Percentiles rank a stretch among this genome's conserved stretches.
Evolutionary conservation across 177 flowering plant genomes (phyloP).

Genomic region (Vitis hybrid): DNA sequence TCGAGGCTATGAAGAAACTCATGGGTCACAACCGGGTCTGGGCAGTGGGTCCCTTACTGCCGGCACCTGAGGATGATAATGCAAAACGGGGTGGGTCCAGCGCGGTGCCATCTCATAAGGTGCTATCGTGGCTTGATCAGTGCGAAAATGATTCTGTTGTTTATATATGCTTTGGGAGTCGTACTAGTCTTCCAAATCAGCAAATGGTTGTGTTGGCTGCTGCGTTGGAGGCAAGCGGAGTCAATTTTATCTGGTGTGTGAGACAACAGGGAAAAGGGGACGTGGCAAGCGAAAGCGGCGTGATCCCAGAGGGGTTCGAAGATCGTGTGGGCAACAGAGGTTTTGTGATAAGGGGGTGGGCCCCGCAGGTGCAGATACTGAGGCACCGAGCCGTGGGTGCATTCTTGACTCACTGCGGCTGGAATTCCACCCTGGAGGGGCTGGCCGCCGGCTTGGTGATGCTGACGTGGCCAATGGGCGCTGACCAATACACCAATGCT

Average conservation of each 20-base stretch:
- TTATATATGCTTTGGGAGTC: conserved; percentile 75
- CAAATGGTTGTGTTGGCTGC: conserved; percentile 52
- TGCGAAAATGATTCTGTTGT: conserved; percentile 37
- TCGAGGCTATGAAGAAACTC: conserved; percentile 30
- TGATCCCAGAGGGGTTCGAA: conserved; percentile 44
- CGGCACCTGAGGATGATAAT: too few relatives aligned
- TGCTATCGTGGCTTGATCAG: conserved; percentile 46
- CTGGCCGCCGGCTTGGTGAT: conserved; percentile 46
- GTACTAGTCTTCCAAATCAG: conserved; percentile 27
- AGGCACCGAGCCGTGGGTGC: conserved; percentile 52
- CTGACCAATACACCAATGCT: conserved; percentile 47
- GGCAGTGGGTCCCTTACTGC: conserved; percentile 53
- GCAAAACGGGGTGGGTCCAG: conserved; percentile 33
- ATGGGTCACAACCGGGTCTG: conserved; percentile 51
- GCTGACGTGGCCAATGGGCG: conserved; percentile 63
- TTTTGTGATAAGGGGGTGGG: conserved; percentile 53
- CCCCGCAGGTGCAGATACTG: conserved; percentile 56
- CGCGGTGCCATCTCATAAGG: conserved; percentile 9
- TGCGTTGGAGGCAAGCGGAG: conserved; percentile 58
- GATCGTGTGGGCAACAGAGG: conserved; percentile 51
- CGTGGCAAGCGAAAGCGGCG: conserved; percentile 14
- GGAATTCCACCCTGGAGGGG: conserved; percentile 64
- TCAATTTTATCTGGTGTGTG: conserved; percentile 43
- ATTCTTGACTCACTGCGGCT: conserved; percentile 74
- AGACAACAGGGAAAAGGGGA: conserved; percentile 32